phyloP scores from a whole-genome alignment of 495 filamentous ascomycete genomes.

The Aspergillus sclerotioniger region DNA sequence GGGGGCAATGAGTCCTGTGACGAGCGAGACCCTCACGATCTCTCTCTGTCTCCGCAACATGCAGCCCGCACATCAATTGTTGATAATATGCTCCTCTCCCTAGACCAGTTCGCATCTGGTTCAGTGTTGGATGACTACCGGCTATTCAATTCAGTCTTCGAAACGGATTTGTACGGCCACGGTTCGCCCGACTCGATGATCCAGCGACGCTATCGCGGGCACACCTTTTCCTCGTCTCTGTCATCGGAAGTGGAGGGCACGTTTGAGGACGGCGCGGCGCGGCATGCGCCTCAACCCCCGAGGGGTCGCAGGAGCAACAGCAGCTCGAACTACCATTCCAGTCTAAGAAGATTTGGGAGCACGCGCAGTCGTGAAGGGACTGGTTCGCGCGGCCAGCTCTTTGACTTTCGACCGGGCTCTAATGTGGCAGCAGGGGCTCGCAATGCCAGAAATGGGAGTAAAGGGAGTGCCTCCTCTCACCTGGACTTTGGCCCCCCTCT shows the following conservation, averaged over 20 bases:
- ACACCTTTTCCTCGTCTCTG: constrained; percentile 64
- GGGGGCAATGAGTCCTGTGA: constrained; percentile 44
- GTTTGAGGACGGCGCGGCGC: constrained; percentile 62
- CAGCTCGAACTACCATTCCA: constrained; percentile 68
- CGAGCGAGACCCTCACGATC: constrained; percentile 79
- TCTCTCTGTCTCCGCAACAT: constrained; percentile 72
- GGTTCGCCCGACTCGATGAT: constrained; percentile 27
- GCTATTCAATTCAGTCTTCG: constrained; percentile 42
- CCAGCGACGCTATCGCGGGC: constrained; percentile 52
- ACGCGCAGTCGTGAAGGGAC: constrained; percentile 46
- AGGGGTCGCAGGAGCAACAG: constrained; percentile 75
- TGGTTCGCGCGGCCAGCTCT: constrained; percentile 27
- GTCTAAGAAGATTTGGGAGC: constrained; percentile 65
- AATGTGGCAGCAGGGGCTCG: constrained; percentile 12
- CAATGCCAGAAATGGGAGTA: constrained; percentile 62
- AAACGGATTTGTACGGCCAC: constrained; percentile 27
- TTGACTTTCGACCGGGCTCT: constrained; percentile 21
- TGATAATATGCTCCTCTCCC: constrained; percentile 86
- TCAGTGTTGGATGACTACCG: constrained; percentile 42
- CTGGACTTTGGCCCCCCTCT: constrained; percentile 57
- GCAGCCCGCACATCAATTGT: constrained; percentile 83
- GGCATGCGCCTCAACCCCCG: constrained; percentile 54
- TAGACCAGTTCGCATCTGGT: constrained; percentile 70
- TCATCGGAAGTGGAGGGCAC: constrained; percentile 73
- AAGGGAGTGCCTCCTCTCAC: constrained; percentile 69